Evolutionary conservation across 495 filamentous ascomycete genomes (phyloP), one percentile per base, ranked within the genome.

Genomic region (Neurospora terricola): DNA sequence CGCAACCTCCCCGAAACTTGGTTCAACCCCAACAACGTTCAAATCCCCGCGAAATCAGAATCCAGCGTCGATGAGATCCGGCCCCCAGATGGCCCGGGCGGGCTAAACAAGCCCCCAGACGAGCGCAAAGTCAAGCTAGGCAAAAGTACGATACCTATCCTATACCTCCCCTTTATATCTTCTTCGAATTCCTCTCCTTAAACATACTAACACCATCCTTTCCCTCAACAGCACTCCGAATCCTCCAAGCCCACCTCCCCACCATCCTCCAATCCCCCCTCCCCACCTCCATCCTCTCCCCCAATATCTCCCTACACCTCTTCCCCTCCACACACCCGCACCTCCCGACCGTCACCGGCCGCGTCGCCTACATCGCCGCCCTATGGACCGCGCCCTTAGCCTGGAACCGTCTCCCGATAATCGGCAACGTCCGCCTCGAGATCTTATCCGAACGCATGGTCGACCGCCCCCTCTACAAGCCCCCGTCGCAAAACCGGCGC

Each of bases 271-370:
- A 92, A 76, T 91, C 94, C 10, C 90, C 90, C 7, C 87, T 98
- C 1, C 96, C 96, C 3, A 89, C 90, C 68, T 89, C 93, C 62
- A 92, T 99, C 76, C 92, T 99, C 76, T 92, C 92, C 0, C 96
- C 95, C 1, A 88, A 90, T 78, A 96, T 98, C 75, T 91, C 90
- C n/a, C 90, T 99, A 37, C 92, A 97, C 81, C 92, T 98, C 72
- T 99, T 99, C 83, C 96, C 96, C 37, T 94, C 94, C 3, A 98
- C 96, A 0, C 96, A 99, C 78, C 96, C 94, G 3, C 92, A 98
- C 79, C 92, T 99, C 14, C 96, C 96, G 69, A 92, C 90, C 10
- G 96, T 98, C 69, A 91, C 92, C 7, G 96, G 96, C 59, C 89
- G 93, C 38, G 92, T 97, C 16, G 90, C 93, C 38, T 99, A 99